Base-by-base conservation (phyloP, 148 eudicot species). In the Persicaria maculosa region DNA sequence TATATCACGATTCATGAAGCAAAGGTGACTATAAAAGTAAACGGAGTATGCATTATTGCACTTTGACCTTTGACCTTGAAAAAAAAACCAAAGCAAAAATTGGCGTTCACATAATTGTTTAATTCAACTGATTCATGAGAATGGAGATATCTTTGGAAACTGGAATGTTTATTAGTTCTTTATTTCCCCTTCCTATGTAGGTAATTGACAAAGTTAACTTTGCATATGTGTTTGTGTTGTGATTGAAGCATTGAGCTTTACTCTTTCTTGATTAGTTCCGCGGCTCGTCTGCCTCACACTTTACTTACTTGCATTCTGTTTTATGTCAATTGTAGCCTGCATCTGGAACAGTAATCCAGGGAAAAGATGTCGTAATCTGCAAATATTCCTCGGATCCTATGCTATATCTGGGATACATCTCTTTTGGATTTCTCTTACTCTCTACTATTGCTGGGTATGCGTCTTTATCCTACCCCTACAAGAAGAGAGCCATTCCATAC, bases 331-430 rank as follows among this genome's bases (percentile, higher is more conserved):
- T 68, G 75, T 86, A 94, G 98, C 92, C 98, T 79, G 82, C 90
- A 19, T 72, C 91, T 50, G 98, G 98, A 74, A 88, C 87, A 53
- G 77, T 89, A 9, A 90, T 94, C 53, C 72, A 79, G 0, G 93
- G 98, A 44, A 94, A 91, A 75, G 97, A 80, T 54, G 86, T 83
- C 8, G 88, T 88, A 36, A 86, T 88, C 73, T 94, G 98, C 96
- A 91, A 90, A 80, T 94, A 86, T 76, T 89, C 95, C 9, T 85
- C 88, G 44, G 93, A 90, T 73, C 97, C 97, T 14, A 81, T 86
- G 7, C 91, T 90, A 47, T 82, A 47, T 69, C 81, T 94, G 78
- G 98, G 98, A 45, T 89, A 81, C 79, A 69, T 90, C 46, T 91
- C 97, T 6, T 74, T 81, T 71, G 90, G 17, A 9, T 85, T 83